These are phyloP conservation scores for Nakaseomyces kungkrabaensis DNA, from an alignment of 1,139 yeast species.

Conservation along the genomic window DNA sequence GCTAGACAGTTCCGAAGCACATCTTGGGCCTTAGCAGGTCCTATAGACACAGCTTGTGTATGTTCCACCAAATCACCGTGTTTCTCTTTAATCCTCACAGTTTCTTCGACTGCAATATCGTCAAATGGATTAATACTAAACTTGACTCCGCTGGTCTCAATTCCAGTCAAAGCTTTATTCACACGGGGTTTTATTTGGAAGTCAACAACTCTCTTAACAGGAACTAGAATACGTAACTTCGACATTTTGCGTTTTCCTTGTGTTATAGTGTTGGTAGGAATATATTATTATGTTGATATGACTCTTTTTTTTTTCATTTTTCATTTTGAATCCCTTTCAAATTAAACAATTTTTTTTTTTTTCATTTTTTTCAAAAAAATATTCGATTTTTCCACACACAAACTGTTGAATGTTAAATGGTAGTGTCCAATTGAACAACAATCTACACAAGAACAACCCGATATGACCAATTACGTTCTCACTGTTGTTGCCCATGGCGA, in stretches of 20 bases:
- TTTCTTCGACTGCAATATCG: constrained; percentile 94
- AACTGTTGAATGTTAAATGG: no score
- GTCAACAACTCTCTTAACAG: constrained; percentile 91
- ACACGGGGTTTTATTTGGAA: constrained; percentile 89
- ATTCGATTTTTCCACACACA: no score
- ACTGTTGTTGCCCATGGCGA: constrained; percentile 15
- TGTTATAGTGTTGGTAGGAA: no score
- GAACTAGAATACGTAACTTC: constrained; percentile 65
- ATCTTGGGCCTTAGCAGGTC: constrained; percentile 81
- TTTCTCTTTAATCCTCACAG: constrained; percentile 63
- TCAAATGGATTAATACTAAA: constrained; percentile 94
- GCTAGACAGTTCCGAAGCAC: constrained; percentile 84
- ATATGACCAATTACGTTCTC: constrained; percentile 11
- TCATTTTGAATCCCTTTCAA: no score
- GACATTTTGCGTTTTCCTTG: not conserved
- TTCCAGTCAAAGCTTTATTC: constrained; percentile 75
- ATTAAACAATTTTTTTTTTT: no score
- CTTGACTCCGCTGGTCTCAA: constrained; percentile 85
- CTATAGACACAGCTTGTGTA: constrained; percentile 89
- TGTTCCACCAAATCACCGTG: constrained; percentile 64
- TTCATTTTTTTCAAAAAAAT: no score
- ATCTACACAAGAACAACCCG: not conserved
- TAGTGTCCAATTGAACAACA: not conserved
- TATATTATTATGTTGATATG: not conserved
- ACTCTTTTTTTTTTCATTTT: not conserved